phyloP scores from a whole-genome alignment of 2,329 filamentous ascomycete genomes.

The Aspergillus brunneoviolaceus region DNA sequence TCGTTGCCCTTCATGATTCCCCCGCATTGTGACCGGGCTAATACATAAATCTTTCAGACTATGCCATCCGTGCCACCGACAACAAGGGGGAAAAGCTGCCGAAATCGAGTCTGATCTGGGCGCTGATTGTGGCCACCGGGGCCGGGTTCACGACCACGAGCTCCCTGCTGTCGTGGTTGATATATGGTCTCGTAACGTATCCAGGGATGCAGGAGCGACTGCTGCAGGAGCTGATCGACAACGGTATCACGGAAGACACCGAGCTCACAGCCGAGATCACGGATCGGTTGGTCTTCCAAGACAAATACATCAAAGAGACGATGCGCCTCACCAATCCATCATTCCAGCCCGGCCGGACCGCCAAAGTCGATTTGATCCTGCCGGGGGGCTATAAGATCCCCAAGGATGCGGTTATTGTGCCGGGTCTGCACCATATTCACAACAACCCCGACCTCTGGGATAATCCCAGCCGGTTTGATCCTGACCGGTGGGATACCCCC shows the following conservation, averaged over 20 bases:
- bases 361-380: conserved; percentile 56
- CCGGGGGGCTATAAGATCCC: conserved; percentile 60
- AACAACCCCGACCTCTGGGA: conserved; percentile 59
- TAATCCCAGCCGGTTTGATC: conserved; percentile 58
- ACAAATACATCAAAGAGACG: conserved; percentile 57
- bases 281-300: conserved; percentile 47
- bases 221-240: conserved; percentile 58
- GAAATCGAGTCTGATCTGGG: conserved; percentile 39
- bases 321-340: conserved; percentile 61
- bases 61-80: conserved; percentile 54
- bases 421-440: conserved; percentile 48
- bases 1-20: not conserved
- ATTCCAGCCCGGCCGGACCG: conserved; percentile 60
- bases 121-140: conserved; percentile 53
- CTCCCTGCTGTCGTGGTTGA: conserved; percentile 58
- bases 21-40: not conserved
- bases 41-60: conserved; percentile 41
- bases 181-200: conserved; percentile 56
- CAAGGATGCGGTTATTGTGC: conserved; percentile 54
- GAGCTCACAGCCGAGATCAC: conserved; percentile 51
- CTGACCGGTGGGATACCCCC: conserved; percentile 60
- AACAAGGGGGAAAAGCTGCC: conserved; percentile 57
- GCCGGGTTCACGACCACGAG: conserved; percentile 63
- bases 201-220: conserved; percentile 57
- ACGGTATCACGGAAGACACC: conserved; percentile 47